phyloP scores from a whole-genome alignment of 768 basidiomycete species.

The Exidia glandulosa region DNA sequence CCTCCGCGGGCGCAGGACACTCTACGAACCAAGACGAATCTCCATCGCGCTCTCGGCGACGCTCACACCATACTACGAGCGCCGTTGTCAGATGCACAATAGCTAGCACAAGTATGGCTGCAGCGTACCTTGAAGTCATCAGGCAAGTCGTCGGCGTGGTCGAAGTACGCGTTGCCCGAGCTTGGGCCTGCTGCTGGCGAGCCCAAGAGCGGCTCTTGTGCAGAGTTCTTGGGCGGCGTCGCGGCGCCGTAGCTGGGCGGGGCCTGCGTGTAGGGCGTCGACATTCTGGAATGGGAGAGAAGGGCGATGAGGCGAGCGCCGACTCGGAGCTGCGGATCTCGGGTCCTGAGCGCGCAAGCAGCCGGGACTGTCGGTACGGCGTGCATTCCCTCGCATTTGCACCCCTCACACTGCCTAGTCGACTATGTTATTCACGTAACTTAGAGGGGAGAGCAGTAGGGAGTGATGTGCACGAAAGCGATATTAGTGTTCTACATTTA shows the following conservation, averaged over 20 bases:
- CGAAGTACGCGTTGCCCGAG: conserved; percentile 42
- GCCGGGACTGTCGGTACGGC: too few relatives aligned
- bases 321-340: neutral
- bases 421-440: too few relatives aligned
- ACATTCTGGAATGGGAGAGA: neutral
- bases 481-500: too few relatives aligned
- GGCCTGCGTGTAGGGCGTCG: neutral
- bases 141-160: conserved; percentile 74
- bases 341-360: too few relatives aligned
- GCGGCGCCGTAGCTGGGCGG: neutral
- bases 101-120: neutral
- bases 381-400: too few relatives aligned
- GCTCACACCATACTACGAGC: conserved; percentile 59
- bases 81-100: conserved; percentile 5
- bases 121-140: conserved; percentile 86
- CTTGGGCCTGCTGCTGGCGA: conserved; percentile 27
- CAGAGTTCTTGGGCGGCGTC: conserved; percentile 13
- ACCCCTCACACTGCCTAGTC: too few relatives aligned
- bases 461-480: too few relatives aligned
- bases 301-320: neutral
- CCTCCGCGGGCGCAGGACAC: neutral
- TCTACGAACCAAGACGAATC: conserved; percentile 45
- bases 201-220: conserved; percentile 47
- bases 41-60: conserved; percentile 68
- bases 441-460: too few relatives aligned